Evolutionary conservation across 2,329 filamentous ascomycete species (phyloP).

Genomic region (Cylindrodendrum hubeiense): DNA sequence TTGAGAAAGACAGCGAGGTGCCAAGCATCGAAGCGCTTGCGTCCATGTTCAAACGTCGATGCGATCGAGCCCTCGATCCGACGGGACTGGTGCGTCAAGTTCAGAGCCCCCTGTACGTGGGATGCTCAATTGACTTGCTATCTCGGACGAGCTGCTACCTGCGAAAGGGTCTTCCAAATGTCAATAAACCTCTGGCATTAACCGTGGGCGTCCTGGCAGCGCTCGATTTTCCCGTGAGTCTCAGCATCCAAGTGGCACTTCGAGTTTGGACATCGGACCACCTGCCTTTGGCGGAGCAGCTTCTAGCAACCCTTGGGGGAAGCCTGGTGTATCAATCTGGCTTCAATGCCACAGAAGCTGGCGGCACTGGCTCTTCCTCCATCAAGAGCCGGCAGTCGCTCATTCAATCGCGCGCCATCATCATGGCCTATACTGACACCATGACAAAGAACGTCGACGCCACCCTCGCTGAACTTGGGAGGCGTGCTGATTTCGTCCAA

Average conservation of each 20-base stretch:
- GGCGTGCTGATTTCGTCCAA: too few relatives aligned
- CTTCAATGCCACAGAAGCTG: slow-evolving; percentile 25
- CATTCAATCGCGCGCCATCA: neutral
- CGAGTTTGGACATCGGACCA: slow-evolving; percentile 10
- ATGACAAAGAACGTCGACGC: too few relatives aligned
- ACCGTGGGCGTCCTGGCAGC: slow-evolving; percentile 1
- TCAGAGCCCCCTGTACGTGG: slow-evolving; percentile 28
- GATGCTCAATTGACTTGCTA: slow-evolving; percentile 15
- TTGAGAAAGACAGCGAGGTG: neutral
- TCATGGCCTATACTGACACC: neutral
- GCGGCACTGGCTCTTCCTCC: slow-evolving; percentile 4
- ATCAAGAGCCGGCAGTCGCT: neutral
- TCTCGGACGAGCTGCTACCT: neutral
- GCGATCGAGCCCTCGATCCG: neutral
- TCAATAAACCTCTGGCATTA: slow-evolving; percentile 20
- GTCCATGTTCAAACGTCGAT: neutral
- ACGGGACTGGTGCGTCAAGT: slow-evolving; percentile 1
- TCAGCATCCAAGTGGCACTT: neutral
- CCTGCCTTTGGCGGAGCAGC: slow-evolving; percentile 22
- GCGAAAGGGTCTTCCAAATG: neutral
- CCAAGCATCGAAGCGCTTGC: neutral
- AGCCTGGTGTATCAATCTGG: slow-evolving; percentile 22
- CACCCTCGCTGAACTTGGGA: too few relatives aligned
- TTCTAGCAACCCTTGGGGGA: slow-evolving; percentile 18
- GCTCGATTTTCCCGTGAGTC: neutral